Evolutionary conservation across 208 protist species (phyloP), one percentile per base, ranked within the genome.

Genomic region (Spongospora subterranea): DNA sequence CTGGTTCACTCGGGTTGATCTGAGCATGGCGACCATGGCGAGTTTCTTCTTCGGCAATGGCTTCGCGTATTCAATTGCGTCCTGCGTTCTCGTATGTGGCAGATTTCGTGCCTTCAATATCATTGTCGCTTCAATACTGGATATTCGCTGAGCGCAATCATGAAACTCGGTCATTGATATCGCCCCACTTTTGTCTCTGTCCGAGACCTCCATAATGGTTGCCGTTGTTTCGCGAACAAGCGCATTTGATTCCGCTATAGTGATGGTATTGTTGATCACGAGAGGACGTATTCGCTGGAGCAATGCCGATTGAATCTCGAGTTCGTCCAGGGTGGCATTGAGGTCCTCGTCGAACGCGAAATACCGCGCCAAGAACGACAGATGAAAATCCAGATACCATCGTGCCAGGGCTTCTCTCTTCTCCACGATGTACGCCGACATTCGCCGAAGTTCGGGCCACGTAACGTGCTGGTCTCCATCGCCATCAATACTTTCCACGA

Each of bases 341-440:
- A 35, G 35, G 71, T 82, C 71, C 17, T 20, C 71, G 40, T 82
- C 71, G 71, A 82, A 82, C n/a, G 71, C 71, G 71, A 82, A 82
- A 35, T 82, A 82, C 11, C 71, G 71, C 35, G 35, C 40, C 35
- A 82, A 13, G 71, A 82, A 82, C 71, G 71, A 45, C 71, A 82
- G 71, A 43, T 82, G n/a, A 82, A 40, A 82, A 43, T 82, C 71
- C 17, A 82, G 71, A n/a, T 40, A 45, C 71, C 71, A 82, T 43
- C n/a, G n/a, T 20, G 71, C 71, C 17, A 82, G 40, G 17, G 6
- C 17, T 13, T 82, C n/a, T 6, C 71, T 20, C 11, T n/a, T 6
- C 71, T 82, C 17, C 40, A 40, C 35, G 71, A 82, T 43, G 71
- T 39, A 43, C 17, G 71, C 71, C 17, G 35, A 6, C 6, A 6